A percentile compares a stretch with the other conserved stretches of the same genome.
Conservation (phyloP, 2,329 filamentous ascomycete species). For the Venturiaceae sp. region DNA sequence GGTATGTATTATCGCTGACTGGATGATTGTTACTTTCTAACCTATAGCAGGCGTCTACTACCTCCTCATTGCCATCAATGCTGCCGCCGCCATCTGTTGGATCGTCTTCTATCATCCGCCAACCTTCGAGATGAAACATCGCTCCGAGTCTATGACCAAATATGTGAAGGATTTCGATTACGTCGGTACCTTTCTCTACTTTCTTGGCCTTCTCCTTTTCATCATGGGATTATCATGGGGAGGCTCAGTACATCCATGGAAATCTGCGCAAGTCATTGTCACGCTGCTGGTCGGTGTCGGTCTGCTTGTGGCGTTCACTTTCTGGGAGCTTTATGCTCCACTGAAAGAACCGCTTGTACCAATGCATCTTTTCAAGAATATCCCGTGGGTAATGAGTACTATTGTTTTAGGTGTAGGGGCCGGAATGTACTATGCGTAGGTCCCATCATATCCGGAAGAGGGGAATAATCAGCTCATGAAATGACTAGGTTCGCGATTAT, state of each 20-base stretch:
- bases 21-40: too few species aligned
- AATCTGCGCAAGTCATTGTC: conserved; percentile 27
- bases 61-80: conserved; percentile 14
- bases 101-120: conserved; percentile 16
- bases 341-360: conserved; percentile 25
- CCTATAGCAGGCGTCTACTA: too few species aligned
- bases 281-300: conserved; percentile 26
- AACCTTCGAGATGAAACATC: conserved; percentile 14
- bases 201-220: conserved; percentile 13
- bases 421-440: conserved; percentile 10
- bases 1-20: too few species aligned
- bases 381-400: conserved; percentile 16
- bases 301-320: conserved; percentile 24
- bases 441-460: too few species aligned
- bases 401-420: conserved; percentile 21
- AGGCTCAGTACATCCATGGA: conserved; percentile 30
- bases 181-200: conserved; percentile 14
- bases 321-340: conserved; percentile 20
- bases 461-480: background rate
- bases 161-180: conserved; percentile 16
- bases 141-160: conserved; percentile 12
- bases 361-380: conserved; percentile 25
- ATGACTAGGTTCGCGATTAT: conserved; percentile 8
- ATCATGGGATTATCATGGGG: conserved; percentile 12
- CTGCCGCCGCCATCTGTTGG: conserved; percentile 12